These are phyloP conservation scores for Alnus rubra DNA, from an alignment of 306 rosid species.

Conservation along the genomic window DNA sequence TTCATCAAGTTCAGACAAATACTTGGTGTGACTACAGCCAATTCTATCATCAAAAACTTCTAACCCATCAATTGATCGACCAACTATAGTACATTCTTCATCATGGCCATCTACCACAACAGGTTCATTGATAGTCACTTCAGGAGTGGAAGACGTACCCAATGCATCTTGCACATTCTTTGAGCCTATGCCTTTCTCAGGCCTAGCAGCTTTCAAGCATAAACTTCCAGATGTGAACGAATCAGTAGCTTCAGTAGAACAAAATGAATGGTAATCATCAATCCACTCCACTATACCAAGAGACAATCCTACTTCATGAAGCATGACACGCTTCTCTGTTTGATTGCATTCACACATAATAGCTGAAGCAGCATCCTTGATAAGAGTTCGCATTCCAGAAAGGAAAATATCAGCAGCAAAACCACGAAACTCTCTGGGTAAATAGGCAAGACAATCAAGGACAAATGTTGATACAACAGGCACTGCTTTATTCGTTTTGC, in stretches of 20 bases:
- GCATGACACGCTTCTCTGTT: slow-evolving; percentile 70
- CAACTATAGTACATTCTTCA: slow-evolving; percentile 30
- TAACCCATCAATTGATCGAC: slow-evolving; percentile 24
- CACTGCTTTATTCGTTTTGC: slow-evolving; percentile 44
- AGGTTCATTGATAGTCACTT: slow-evolving; percentile 36
- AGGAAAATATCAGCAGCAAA: slow-evolving; percentile 78
- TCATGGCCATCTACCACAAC: slow-evolving; percentile 17
- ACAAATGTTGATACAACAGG: slow-evolving; percentile 62
- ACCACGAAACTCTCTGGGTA: slow-evolving; percentile 69
- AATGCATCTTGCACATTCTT: slow-evolving; percentile 33
- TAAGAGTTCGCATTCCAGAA: slow-evolving; percentile 71
- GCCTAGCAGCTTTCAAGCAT: slow-evolving; percentile 34
- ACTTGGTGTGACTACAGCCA: slow-evolving; percentile 27
- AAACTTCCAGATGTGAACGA: slow-evolving; percentile 31
- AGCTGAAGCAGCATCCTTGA: slow-evolving; percentile 69
- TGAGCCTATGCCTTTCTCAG: slow-evolving; percentile 29
- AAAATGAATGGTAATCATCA: slow-evolving; percentile 58
- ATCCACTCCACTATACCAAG: slow-evolving; percentile 84
- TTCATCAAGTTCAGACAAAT: slow-evolving; percentile 35
- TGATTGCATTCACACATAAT: slow-evolving; percentile 69
- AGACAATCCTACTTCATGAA: slow-evolving; percentile 84
- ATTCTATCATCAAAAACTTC: slow-evolving; percentile 35
- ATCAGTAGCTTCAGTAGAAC: slow-evolving; percentile 36
- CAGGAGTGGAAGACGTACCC: slow-evolving; percentile 36
- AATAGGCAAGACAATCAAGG: slow-evolving; percentile 68